phyloP scores from a whole-genome alignment of 192 early-diverging fungal species.

The Backusella luteola region DNA sequence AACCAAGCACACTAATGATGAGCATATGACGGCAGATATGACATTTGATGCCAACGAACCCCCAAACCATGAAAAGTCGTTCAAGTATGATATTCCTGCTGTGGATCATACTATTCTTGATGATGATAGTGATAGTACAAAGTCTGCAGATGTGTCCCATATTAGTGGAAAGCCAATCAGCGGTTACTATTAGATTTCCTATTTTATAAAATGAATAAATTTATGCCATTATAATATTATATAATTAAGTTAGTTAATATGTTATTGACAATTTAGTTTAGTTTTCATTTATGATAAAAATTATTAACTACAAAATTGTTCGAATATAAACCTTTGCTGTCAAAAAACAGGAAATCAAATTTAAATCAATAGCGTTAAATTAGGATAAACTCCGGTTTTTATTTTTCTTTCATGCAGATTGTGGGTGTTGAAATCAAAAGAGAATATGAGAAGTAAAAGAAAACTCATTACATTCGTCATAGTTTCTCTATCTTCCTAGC shows the following conservation, averaged over 20 bases:
- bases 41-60: slow-evolving; percentile 23
- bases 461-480: too few species aligned
- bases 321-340: too few species aligned
- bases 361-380: too few species aligned
- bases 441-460: too few species aligned
- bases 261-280: too few species aligned
- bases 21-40: slow-evolving; percentile 15
- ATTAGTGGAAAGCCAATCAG: neutral
- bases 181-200: neutral
- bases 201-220: neutral
- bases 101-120: neutral
- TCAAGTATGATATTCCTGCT: neutral
- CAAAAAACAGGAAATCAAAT: too few species aligned
- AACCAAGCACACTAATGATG: slow-evolving; percentile 8
- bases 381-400: too few species aligned
- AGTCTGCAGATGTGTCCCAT: neutral
- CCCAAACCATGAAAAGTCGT: neutral
- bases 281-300: too few species aligned
- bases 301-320: too few species aligned
- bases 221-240: neutral
- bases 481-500: too few species aligned
- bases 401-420: too few species aligned
- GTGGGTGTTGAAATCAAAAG: too few species aligned
- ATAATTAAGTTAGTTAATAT: neutral
- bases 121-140: neutral